phyloP scores from a whole-genome alignment of 306 rosid genomes.

The Dicorynia guianensis region DNA sequence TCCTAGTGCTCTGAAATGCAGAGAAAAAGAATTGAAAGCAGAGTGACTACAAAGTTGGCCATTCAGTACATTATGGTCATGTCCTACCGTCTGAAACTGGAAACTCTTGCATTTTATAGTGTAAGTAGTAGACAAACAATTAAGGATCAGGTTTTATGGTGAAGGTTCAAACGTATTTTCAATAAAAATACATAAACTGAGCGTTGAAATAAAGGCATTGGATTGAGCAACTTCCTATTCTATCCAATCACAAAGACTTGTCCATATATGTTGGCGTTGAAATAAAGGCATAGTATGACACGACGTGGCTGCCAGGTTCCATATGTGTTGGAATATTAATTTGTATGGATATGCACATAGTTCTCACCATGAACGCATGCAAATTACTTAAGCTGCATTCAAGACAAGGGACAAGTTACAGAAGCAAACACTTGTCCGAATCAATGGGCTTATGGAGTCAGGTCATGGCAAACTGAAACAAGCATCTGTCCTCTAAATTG shows the following conservation, averaged over 20 bases:
- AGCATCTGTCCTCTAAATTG: too few relatives aligned
- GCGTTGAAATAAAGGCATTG: conserved; percentile 13
- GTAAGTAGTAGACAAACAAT: neutral
- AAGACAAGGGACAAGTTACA: neutral
- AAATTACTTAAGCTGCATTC: neutral
- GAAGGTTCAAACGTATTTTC: neutral
- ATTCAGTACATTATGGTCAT: conserved; percentile 12
- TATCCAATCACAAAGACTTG: neutral
- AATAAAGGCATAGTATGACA: too few relatives aligned
- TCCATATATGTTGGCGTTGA: neutral
- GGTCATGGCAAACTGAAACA: too few relatives aligned
- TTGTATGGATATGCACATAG: neutral
- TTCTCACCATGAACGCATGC: neutral
- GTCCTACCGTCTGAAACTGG: neutral
- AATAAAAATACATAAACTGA: neutral
- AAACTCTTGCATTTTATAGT: neutral
- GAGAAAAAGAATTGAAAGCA: conserved; percentile 35
- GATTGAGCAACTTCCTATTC: neutral
- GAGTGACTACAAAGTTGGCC: conserved; percentile 15
- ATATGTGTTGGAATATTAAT: conserved; percentile 9
- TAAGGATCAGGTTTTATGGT: neutral
- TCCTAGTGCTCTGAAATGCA: conserved; percentile 36
- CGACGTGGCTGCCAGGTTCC: conserved; percentile 24
- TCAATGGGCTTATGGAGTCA: too few relatives aligned
- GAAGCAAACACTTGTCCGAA: too few relatives aligned